Conservation (phyloP, 805 yeast species). For the Saccharomycopsis schoenii region DNA sequence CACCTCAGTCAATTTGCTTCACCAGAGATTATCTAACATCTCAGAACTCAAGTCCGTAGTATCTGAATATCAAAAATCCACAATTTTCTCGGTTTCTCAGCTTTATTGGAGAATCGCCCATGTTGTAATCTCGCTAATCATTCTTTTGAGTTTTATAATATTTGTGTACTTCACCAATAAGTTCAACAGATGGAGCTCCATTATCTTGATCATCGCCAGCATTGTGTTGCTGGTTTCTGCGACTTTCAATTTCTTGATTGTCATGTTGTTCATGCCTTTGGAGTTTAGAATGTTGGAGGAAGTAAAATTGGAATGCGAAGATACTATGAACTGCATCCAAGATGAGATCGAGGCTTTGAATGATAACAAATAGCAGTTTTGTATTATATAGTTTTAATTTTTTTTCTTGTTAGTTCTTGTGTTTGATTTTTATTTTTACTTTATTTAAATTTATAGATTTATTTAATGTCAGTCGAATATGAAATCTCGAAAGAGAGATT, state of each 20-base stretch:
- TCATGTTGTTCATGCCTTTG: slow-evolving; percentile 67
- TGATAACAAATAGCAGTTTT: background rate
- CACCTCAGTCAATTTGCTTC: slow-evolving; percentile 3
- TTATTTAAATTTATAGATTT: too few species aligned
- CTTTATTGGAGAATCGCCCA: slow-evolving; percentile 51
- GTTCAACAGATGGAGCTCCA: slow-evolving; percentile 49
- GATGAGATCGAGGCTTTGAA: slow-evolving; percentile 1
- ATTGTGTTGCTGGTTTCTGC: slow-evolving; percentile 56
- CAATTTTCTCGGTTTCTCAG: slow-evolving; percentile 41
- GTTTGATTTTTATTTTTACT: too few species aligned
- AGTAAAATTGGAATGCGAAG: slow-evolving; percentile 58
- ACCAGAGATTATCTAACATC: slow-evolving; percentile 20
- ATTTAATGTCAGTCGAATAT: too few species aligned
- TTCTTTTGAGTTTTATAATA: slow-evolving; percentile 44
- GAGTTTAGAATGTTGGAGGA: slow-evolving; percentile 73
- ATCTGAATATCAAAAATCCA: slow-evolving; percentile 39
- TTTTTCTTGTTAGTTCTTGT: too few species aligned
- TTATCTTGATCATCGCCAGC: slow-evolving; percentile 52
- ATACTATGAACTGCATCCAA: slow-evolving; percentile 20
- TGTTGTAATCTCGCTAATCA: slow-evolving; percentile 44
- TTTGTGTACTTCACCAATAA: slow-evolving; percentile 50
- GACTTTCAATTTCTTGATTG: slow-evolving; percentile 64
- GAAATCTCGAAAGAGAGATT: too few species aligned
- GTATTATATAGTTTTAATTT: background rate
- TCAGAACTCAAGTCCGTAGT: slow-evolving; percentile 41